These are phyloP conservation scores for Thermoascus crustaceus DNA, from an alignment of 2,329 filamentous ascomycete species.

Conservation along the genomic window DNA sequence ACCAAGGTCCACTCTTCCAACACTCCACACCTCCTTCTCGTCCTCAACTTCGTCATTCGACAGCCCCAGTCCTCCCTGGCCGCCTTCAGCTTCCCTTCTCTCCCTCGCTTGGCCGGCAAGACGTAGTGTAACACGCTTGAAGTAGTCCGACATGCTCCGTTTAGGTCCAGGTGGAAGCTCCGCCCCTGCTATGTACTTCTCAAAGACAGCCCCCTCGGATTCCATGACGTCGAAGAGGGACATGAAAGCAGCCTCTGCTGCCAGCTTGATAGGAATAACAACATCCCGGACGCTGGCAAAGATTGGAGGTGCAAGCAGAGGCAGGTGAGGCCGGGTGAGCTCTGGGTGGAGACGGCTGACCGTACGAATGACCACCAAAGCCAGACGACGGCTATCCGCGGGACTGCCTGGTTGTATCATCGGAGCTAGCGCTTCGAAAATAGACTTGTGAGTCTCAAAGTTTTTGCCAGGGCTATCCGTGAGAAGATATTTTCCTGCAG, in stretches of 20 bases:
- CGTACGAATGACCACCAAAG: constrained; percentile 81
- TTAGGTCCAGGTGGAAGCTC: constrained; percentile 64
- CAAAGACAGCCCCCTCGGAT: constrained; percentile 76
- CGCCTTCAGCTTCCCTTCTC: constrained; percentile 83
- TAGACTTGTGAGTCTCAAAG: constrained; percentile 67
- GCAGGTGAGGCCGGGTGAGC: constrained; percentile 70
- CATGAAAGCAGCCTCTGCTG: constrained; percentile 89
- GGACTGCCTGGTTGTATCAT: constrained; percentile 71
- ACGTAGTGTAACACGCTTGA: constrained; percentile 81
- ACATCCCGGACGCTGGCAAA: constrained; percentile 85
- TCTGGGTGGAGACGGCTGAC: constrained; percentile 71
- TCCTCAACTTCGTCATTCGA: constrained; percentile 90
- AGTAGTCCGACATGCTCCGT: constrained; percentile 92
- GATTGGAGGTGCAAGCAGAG: constrained; percentile 69
- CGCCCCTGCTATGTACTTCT: constrained; percentile 73
- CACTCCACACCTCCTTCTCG: constrained; percentile 90
- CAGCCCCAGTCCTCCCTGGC: constrained; percentile 73
- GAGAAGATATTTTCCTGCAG: constrained; percentile 83
- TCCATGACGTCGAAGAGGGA: constrained; percentile 85
- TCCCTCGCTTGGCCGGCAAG: constrained; percentile 82
- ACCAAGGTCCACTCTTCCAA: constrained; percentile 78
- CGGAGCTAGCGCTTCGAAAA: constrained; percentile 70
- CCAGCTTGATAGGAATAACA: constrained; percentile 90
- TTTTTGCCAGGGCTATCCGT: constrained; percentile 49
- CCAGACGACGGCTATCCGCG: constrained; percentile 73